Percentiles rank a stretch among this genome's conserved stretches.
Conservation (phyloP, 257 asterid genomes). For the Lycium barbarum region DNA sequence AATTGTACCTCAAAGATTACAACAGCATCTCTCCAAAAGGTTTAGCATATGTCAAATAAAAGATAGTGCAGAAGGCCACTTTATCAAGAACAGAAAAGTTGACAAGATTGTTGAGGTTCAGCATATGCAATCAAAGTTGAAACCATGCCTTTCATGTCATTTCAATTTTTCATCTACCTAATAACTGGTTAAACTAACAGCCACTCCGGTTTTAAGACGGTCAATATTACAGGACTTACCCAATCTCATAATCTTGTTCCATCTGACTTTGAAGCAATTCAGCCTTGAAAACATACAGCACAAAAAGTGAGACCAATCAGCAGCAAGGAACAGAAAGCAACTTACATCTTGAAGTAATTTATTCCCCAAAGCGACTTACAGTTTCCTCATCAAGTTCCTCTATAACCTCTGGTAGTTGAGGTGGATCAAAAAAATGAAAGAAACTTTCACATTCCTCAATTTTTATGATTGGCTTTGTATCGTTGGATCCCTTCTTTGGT, state of each 20-base stretch:
- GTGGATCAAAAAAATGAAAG: conserved; percentile 94
- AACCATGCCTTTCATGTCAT: background rate
- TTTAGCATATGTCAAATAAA: background rate
- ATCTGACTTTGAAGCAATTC: conserved; percentile 80
- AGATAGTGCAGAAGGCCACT: conserved; percentile 1
- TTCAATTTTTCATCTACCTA: conserved; percentile 1
- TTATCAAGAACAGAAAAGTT: conserved; percentile 9
- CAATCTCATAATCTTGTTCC: conserved; percentile 92
- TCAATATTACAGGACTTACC: conserved; percentile 49
- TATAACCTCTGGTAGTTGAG: conserved; percentile 80
- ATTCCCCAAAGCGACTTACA: conserved; percentile 46
- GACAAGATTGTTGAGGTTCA: background rate
- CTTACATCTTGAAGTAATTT: background rate
- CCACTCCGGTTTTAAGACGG: background rate
- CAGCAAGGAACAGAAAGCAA: background rate
- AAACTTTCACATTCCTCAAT: conserved; percentile 88
- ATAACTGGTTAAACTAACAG: background rate
- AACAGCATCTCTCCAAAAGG: background rate
- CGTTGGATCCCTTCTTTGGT: conserved; percentile 87
- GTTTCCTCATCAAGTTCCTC: conserved; percentile 88
- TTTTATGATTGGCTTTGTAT: conserved; percentile 72
- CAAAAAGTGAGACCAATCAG: conserved; percentile 28
- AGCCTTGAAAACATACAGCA: conserved; percentile 49
- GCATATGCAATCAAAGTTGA: background rate
- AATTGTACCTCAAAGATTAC: background rate